Conservation (phyloP, 192 early-diverging fungal genomes). For the Rhizophagus sp. region DNA sequence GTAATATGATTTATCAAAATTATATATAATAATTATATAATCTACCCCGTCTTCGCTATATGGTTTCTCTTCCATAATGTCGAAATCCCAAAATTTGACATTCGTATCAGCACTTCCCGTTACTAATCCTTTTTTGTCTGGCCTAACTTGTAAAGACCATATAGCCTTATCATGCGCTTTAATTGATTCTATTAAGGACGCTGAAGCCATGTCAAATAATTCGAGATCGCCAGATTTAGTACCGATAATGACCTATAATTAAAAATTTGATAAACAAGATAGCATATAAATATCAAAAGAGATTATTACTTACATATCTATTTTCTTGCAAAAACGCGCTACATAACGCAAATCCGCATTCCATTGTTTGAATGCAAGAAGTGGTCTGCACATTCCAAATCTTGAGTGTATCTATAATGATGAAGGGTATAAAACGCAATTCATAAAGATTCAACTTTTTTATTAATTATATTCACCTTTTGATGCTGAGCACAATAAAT, state of each 20-base stretch:
- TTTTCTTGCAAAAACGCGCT: constrained; percentile 91
- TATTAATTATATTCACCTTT: constrained; percentile 50
- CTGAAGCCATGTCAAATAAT: constrained; percentile 87
- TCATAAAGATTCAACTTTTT: neutral
- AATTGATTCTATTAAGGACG: constrained; percentile 80
- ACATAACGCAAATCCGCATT: constrained; percentile 92
- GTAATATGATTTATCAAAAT: neutral
- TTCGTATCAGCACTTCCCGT: constrained; percentile 93
- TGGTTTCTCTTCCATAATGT: constrained; percentile 32
- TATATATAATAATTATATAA: neutral
- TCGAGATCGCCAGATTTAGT: constrained; percentile 91
- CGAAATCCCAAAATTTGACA: constrained; percentile 98
- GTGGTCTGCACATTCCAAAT: constrained; percentile 88
- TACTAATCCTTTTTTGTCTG: constrained; percentile 84
- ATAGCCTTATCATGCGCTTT: constrained; percentile 90
- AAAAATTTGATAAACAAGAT: neutral
- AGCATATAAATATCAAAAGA: neutral
- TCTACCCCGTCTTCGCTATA: neutral
- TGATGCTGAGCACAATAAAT: constrained; percentile 85
- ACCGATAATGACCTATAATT: constrained; percentile 75
- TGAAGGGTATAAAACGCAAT: neutral
- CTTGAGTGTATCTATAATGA: constrained; percentile 65
- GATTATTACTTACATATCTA: constrained; percentile 56
- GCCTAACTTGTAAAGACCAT: constrained; percentile 84
- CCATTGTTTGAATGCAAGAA: constrained; percentile 85